phyloP scores from a whole-genome alignment of 768 basidiomycete species.

The Amanita muscaria region DNA sequence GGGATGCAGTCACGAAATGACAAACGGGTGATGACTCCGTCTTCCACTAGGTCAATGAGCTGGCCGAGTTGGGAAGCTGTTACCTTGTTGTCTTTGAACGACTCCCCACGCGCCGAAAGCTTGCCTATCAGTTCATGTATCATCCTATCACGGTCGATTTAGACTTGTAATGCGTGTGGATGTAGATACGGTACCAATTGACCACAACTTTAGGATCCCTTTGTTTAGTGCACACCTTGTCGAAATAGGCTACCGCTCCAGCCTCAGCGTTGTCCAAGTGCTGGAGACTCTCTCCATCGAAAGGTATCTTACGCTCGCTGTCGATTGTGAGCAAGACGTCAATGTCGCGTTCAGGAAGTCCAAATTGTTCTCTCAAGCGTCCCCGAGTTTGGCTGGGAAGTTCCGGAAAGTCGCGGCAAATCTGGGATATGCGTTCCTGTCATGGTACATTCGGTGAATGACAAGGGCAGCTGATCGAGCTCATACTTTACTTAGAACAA shows the following conservation, averaged over 20 bases:
- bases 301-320: constrained; percentile 49
- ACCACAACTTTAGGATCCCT: constrained; percentile 63
- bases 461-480: neutral
- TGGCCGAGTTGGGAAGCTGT: constrained; percentile 59
- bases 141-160: constrained; percentile 46
- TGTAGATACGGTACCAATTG: constrained; percentile 60
- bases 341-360: constrained; percentile 52
- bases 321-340: constrained; percentile 74
- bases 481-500: constrained; percentile 46
- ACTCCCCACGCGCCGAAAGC: constrained; percentile 47
- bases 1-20: neutral
- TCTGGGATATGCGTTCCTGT: constrained; percentile 55
- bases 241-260: constrained; percentile 75
- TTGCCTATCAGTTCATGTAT: constrained; percentile 82
- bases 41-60: constrained; percentile 68
- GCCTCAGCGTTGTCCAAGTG: constrained; percentile 6
- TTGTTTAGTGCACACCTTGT: constrained; percentile 45
- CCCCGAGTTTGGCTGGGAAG: constrained; percentile 57
- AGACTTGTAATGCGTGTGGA: constrained; percentile 8
- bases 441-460: neutral
- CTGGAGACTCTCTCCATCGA: constrained; percentile 40
- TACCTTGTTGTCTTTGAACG: constrained; percentile 51
- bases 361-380: constrained; percentile 42
- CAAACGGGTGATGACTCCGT: constrained; percentile 60
- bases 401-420: constrained; percentile 56